phyloP scores from a whole-genome alignment of 805 yeast species.

The Candida boidinii region DNA sequence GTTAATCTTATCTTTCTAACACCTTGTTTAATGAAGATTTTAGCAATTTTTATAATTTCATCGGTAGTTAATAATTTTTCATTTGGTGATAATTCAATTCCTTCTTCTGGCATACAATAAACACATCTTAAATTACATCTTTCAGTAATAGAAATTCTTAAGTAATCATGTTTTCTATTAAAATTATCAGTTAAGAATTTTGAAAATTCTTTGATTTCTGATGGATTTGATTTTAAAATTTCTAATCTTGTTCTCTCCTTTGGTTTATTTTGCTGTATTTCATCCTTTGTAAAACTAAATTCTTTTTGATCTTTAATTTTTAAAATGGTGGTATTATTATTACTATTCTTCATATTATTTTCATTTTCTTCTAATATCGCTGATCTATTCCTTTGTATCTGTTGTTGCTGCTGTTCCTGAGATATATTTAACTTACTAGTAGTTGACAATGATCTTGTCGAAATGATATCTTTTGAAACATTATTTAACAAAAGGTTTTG shows the following conservation, averaged over 20 bases:
- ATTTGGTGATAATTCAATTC: slow-evolving; percentile 37
- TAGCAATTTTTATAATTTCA: slow-evolving; percentile 35
- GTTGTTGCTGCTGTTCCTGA: too few relatives aligned
- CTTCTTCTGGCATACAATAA: slow-evolving; percentile 53
- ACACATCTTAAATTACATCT: slow-evolving; percentile 37
- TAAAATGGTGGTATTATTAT: too few relatives aligned
- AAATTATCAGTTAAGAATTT: slow-evolving; percentile 36
- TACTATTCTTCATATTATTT: too few relatives aligned
- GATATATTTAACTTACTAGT: too few relatives aligned
- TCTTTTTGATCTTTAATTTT: too few relatives aligned
- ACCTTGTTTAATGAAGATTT: slow-evolving; percentile 36
- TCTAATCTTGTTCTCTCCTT: slow-evolving; percentile 4
- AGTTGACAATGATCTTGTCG: too few relatives aligned
- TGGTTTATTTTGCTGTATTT: too few relatives aligned
- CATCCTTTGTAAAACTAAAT: too few relatives aligned
- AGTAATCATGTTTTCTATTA: slow-evolving; percentile 37
- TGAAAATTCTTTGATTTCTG: slow-evolving; percentile 23
- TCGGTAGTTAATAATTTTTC: slow-evolving; percentile 30
- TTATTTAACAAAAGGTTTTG: too few relatives aligned
- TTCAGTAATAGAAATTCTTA: slow-evolving; percentile 44
- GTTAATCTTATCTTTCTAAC: slow-evolving; percentile 44
- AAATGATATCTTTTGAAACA: too few relatives aligned
- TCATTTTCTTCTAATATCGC: too few relatives aligned
- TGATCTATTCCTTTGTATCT: too few relatives aligned
- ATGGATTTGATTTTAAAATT: slow-evolving; percentile 8